These are phyloP conservation scores for Brachypodium distachyon DNA, from an alignment of 202 grass and related monocot species.

Conservation along the genomic window DNA sequence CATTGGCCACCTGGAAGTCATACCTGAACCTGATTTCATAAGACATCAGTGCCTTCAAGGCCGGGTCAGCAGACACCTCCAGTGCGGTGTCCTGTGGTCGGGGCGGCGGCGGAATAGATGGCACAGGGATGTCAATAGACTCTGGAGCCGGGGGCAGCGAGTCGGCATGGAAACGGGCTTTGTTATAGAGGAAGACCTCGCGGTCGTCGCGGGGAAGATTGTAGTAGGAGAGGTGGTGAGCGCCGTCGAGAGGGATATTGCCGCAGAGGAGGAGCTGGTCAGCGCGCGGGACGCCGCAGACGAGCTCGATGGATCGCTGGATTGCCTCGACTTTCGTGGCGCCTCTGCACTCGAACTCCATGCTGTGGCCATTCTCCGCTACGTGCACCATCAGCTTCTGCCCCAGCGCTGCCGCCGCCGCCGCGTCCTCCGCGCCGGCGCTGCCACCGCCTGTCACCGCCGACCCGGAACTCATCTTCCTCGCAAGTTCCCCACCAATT, in stretches of 20 bases:
- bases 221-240: constrained; percentile 60
- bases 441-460: constrained; percentile 63
- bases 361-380: constrained; percentile 89
- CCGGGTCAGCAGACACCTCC: constrained; percentile 58
- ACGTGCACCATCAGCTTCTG: constrained; percentile 76
- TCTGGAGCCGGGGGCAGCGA: constrained; percentile 48
- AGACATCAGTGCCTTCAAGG: constrained; percentile 62
- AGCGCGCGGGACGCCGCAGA: constrained; percentile 41
- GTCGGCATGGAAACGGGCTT: constrained; percentile 51
- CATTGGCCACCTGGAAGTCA: constrained; percentile 83
- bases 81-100: constrained; percentile 32
- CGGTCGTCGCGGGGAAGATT: constrained; percentile 83
- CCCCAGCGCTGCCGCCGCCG: constrained; percentile 37
- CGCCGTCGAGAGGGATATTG: constrained; percentile 66
- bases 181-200: constrained; percentile 97
- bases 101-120: constrained; percentile 41
- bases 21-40: constrained; percentile 80
- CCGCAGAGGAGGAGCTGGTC: constrained; percentile 89
- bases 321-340: constrained; percentile 57
- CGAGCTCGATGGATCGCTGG: constrained; percentile 49
- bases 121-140: constrained; percentile 50
- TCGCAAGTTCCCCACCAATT: not conserved
- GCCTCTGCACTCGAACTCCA: constrained; percentile 82
- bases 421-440: constrained; percentile 28
- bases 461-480: constrained; percentile 87